Base-by-base conservation (phyloP, 306 rosid species). In the Oemleria cerasiformis region DNA sequence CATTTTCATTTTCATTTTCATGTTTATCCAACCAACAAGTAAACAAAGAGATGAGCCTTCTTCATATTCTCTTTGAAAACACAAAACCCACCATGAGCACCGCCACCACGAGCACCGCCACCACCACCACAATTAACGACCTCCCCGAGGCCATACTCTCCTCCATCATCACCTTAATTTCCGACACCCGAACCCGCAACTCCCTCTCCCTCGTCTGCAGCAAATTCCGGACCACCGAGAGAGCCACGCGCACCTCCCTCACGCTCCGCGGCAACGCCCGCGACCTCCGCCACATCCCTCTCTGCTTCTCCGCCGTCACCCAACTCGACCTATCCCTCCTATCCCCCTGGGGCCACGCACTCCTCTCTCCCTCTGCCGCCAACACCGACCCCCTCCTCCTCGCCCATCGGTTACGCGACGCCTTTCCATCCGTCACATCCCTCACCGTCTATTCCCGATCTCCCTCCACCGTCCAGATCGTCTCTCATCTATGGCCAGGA, bases 271-370 rank as follows among this genome's bases (percentile, higher is more conserved):
- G 97, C 1, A 94, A 91, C 95, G 97, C 96, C 63, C 96, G 88
- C 49, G 88, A 94, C 82, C 85, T 94, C 6, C 79, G 74, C 76
- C 70, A 62, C 51, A 77, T 91, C 71, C 99, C 97, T 10, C 75
- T 72, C 8, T 89, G 83, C 63, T 94, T 94, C 86, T 11, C 69
- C n/a, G 62, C 79, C 47, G 91, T 89, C 34, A 80, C 86, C 10
- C 68, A 80, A 77, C 87, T 91, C 12, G 96, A 94, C 81, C 88
- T 89, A 65, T 94, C 97, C 30, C 80, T 81, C 23, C 82, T 88
- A 65, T 91, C 97, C 1, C 97, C 97, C 16, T 91, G 97, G 97
- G 97, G 97, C 54, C 90, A 91, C 82, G 83, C 85, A 21, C 96
- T 94, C 9, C 83, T 94, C 84, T 84, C 86, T 54, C 65, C 81